These are phyloP conservation scores for Globisporangium lucens DNA, from an alignment of 352 stramenopile species.

Conservation along the genomic window DNA sequence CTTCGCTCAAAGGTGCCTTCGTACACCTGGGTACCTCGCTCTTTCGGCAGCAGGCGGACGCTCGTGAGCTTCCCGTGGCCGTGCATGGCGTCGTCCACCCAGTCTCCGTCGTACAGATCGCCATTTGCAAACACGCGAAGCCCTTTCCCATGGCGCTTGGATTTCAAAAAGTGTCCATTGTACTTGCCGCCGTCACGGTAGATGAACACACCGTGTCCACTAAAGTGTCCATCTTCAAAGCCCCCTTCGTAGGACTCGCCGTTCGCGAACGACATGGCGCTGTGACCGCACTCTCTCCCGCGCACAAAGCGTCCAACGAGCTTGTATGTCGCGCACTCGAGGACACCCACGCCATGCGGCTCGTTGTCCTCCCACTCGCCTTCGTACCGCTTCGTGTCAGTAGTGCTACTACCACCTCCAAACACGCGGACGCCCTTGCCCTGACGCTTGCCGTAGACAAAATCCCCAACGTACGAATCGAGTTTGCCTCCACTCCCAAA, in stretches of 20 bases:
- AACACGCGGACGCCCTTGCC: slow-evolving; percentile 64
- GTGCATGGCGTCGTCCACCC: slow-evolving; percentile 56
- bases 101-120: slow-evolving; percentile 56
- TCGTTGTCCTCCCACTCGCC: slow-evolving; percentile 62
- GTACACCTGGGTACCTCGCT: slow-evolving; percentile 30
- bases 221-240: slow-evolving; percentile 41
- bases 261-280: slow-evolving; percentile 50
- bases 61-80: slow-evolving; percentile 41
- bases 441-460: slow-evolving; percentile 44
- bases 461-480: slow-evolving; percentile 67
- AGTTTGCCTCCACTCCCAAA: slow-evolving; percentile 41
- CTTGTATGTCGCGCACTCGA: slow-evolving; percentile 48
- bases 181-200: slow-evolving; percentile 57
- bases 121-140: slow-evolving; percentile 47
- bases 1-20: slow-evolving; percentile 45
- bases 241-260: slow-evolving; percentile 72
- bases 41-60: background rate
- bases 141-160: slow-evolving; percentile 53
- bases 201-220: slow-evolving; percentile 41
- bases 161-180: slow-evolving; percentile 42
- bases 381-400: slow-evolving; percentile 48
- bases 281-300: slow-evolving; percentile 54
- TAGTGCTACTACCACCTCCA: slow-evolving; percentile 19
- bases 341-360: slow-evolving; percentile 50
- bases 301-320: slow-evolving; percentile 57